Conservation (phyloP, 2,329 filamentous ascomycete species). For the Ophiosphaerella narmari region DNA sequence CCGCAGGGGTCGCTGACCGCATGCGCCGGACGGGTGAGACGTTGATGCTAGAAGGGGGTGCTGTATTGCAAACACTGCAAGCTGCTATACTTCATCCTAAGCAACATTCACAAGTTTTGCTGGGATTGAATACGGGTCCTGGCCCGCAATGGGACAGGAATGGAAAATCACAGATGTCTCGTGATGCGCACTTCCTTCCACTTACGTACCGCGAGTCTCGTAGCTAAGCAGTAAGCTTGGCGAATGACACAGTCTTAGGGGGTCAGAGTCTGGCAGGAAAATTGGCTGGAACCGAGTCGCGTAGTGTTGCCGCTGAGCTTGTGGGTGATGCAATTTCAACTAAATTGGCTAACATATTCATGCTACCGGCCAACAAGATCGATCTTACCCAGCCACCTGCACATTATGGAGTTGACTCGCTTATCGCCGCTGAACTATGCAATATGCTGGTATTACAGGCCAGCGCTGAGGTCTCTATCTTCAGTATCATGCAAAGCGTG, state of each 20-base stretch:
- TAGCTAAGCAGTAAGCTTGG: neutral
- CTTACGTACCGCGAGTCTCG: conserved; percentile 1
- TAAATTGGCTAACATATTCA: conserved; percentile 12
- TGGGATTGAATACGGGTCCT: neutral
- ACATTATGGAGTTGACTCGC: conserved; percentile 23
- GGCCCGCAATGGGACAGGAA: neutral
- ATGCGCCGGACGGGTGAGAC: too few species aligned
- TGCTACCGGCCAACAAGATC: conserved; percentile 16
- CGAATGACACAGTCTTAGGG: neutral
- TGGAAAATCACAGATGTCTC: neutral
- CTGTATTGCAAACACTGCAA: neutral
- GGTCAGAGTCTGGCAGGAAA: neutral
- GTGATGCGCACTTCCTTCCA: conserved; percentile 8
- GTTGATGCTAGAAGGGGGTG: conserved; percentile 3
- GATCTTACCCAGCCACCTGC: conserved; percentile 22
- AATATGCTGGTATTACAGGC: conserved; percentile 13
- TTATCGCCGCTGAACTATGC: conserved; percentile 24
- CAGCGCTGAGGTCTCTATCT: conserved; percentile 7
- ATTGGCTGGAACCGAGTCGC: neutral
- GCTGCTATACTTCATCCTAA: neutral
- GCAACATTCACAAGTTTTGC: neutral
- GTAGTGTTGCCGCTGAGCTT: conserved; percentile 1
- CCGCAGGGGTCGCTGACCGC: too few species aligned
- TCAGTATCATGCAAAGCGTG: conserved; percentile 12
- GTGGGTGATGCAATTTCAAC: conserved; percentile 6